phyloP scores from a whole-genome alignment of 129 eudicot species.

The Cynara cardunculus region DNA sequence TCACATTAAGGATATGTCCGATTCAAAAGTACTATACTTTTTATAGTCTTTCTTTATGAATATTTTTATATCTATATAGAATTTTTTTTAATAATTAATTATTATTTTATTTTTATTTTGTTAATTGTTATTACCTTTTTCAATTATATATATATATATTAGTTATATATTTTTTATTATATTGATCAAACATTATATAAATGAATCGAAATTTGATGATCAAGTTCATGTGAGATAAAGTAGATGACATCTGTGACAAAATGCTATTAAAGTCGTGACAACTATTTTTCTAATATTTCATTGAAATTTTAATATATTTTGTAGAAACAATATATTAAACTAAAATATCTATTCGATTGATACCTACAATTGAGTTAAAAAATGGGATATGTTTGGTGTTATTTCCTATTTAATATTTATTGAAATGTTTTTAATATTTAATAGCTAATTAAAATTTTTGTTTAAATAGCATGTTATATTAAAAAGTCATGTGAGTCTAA shows the following conservation, averaged over 20 bases:
- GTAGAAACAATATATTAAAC: not conserved
- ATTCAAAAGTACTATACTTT: too few species aligned
- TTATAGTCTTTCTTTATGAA: too few species aligned
- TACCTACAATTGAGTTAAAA: not conserved
- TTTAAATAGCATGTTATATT: not conserved
- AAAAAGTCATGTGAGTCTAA: not conserved
- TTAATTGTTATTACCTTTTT: too few species aligned
- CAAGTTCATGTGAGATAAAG: not conserved
- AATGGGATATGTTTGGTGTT: not conserved
- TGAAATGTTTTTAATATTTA: not conserved
- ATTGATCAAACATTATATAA: not conserved
- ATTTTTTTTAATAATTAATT: too few species aligned
- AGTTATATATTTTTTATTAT: not conserved
- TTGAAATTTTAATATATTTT: not conserved
- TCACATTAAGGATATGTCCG: too few species aligned
- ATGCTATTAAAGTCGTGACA: not conserved
- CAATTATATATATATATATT: too few species aligned
- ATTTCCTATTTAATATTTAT: not conserved
- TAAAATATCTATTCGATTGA: not conserved
- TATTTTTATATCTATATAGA: too few species aligned
- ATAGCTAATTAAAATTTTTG: not conserved
- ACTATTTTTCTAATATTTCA: not conserved
- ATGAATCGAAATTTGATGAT: not conserved
- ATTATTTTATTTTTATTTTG: too few species aligned
- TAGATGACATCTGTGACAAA: not conserved